Percentiles rank a stretch among this genome's conserved stretches.
These are phyloP conservation scores for Plantago ovata DNA, from an alignment of 257 asterid species.

Conservation along the genomic window DNA sequence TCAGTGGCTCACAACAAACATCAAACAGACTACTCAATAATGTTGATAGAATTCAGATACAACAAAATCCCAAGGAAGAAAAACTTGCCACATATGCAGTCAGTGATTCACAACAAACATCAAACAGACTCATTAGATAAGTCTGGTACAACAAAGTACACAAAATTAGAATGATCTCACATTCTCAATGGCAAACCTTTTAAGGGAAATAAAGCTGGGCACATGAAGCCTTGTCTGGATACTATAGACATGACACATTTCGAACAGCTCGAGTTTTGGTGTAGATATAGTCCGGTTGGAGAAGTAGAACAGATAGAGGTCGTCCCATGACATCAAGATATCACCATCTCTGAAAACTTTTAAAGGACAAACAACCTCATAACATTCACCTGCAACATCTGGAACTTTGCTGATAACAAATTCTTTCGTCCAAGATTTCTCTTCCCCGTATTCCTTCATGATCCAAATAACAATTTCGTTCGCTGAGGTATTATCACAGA, in stretches of 20 bases:
- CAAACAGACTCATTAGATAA: not conserved
- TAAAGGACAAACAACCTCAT: constrained; percentile 18
- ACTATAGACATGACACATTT: not conserved
- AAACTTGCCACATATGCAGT: no score
- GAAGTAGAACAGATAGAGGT: constrained; percentile 25
- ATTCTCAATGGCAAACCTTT: constrained; percentile 18
- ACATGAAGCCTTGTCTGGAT: constrained; percentile 16
- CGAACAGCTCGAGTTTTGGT: not conserved
- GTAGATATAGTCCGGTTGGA: constrained; percentile 14
- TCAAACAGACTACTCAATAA: not conserved
- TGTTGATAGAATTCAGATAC: not conserved
- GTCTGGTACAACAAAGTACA: not conserved
- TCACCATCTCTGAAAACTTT: constrained; percentile 35
- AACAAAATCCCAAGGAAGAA: not conserved
- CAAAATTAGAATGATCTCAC: constrained; percentile 1
- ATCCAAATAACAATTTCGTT: constrained; percentile 35
- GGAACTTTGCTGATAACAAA: constrained; percentile 24
- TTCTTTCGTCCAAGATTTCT: constrained; percentile 34
- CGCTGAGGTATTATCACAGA: constrained; percentile 33
- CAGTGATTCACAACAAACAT: not conserved
- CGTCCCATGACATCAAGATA: constrained; percentile 32
- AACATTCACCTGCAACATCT: not conserved
- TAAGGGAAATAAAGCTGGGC: constrained; percentile 33
- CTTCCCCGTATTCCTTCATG: constrained; percentile 42
- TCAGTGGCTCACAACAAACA: not conserved